Conservation (phyloP, 2,329 filamentous ascomycete species). For the Dendrostoma leiphaemia region DNA sequence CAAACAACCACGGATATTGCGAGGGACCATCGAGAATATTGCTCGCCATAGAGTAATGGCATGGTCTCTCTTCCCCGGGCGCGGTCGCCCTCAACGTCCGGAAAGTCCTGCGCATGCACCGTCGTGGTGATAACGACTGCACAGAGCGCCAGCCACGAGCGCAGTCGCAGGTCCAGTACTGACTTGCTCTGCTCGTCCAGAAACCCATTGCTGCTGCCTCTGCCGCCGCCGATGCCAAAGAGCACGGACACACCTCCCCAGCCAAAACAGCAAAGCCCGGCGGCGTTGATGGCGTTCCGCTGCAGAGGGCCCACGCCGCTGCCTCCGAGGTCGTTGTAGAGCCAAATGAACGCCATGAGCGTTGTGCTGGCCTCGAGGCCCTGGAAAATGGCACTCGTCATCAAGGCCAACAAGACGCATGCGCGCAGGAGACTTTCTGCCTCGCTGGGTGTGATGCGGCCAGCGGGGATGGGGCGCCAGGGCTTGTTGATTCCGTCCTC, state of each 20-base stretch:
- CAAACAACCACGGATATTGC: conserved; percentile 24
- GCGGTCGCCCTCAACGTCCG: conserved; percentile 32
- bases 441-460: too few relatives aligned
- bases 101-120: conserved; percentile 37
- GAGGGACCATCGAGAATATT: conserved; percentile 22
- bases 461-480: conserved; percentile 13
- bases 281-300: conserved; percentile 27
- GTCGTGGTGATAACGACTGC: conserved; percentile 32
- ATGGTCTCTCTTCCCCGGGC: conserved; percentile 25
- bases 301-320: conserved; percentile 22
- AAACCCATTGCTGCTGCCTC: too few relatives aligned
- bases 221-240: conserved; percentile 14
- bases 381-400: not conserved
- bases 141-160: conserved; percentile 30
- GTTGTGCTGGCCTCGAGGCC: not conserved
- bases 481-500: conserved; percentile 11
- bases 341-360: conserved; percentile 16
- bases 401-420: too few relatives aligned
- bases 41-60: conserved; percentile 29
- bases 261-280: conserved; percentile 18
- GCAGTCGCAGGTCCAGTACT: too few relatives aligned
- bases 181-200: too few relatives aligned
- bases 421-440: too few relatives aligned
- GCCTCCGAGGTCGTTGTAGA: conserved; percentile 26
- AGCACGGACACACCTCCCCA: conserved; percentile 21